These are phyloP conservation scores for Tylopilus rubrobrunneus DNA, from an alignment of 768 basidiomycete species.

Conservation along the genomic window DNA sequence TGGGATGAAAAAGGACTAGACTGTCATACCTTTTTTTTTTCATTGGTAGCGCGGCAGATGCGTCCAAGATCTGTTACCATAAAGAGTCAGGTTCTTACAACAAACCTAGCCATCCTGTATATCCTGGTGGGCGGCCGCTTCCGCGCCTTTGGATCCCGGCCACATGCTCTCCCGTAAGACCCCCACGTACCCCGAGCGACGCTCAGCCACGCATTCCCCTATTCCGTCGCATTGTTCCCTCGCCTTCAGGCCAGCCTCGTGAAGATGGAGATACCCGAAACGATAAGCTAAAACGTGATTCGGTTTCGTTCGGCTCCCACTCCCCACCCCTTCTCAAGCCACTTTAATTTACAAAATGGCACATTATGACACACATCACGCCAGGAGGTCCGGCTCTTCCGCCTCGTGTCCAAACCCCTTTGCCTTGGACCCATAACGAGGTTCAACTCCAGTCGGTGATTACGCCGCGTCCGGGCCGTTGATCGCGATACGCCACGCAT, in stretches of 20 bases:
- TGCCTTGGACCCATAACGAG: not conserved
- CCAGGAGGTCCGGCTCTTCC: not conserved
- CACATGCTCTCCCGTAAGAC: not conserved
- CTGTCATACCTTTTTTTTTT: conserved; percentile 1
- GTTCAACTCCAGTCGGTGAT: conserved; percentile 17
- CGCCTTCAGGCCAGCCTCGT: conserved; percentile 9
- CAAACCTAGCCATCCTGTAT: conserved; percentile 17
- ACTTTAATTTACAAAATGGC: not conserved
- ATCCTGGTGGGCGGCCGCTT: conserved; percentile 13
- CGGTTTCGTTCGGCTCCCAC: conserved; percentile 1
- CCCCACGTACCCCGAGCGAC: conserved; percentile 1
- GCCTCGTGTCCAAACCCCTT: not conserved
- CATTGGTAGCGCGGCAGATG: conserved; percentile 1
- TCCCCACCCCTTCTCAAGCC: not conserved
- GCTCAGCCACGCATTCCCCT: conserved; percentile 8
- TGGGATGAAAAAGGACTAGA: not conserved
- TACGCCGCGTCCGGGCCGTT: conserved; percentile 14
- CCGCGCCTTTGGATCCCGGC: conserved; percentile 9
- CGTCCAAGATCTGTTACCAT: conserved; percentile 1
- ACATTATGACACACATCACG: not conserved
- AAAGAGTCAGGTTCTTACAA: not conserved
- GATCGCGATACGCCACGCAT: conserved; percentile 5
- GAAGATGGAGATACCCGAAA: conserved; percentile 21
- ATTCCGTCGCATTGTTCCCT: conserved; percentile 10
- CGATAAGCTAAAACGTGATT: conserved; percentile 17